These are phyloP conservation scores for Pseudozyma sp. DNA, from an alignment of 1,284 basidiomycete genomes.

Conservation along the genomic window DNA sequence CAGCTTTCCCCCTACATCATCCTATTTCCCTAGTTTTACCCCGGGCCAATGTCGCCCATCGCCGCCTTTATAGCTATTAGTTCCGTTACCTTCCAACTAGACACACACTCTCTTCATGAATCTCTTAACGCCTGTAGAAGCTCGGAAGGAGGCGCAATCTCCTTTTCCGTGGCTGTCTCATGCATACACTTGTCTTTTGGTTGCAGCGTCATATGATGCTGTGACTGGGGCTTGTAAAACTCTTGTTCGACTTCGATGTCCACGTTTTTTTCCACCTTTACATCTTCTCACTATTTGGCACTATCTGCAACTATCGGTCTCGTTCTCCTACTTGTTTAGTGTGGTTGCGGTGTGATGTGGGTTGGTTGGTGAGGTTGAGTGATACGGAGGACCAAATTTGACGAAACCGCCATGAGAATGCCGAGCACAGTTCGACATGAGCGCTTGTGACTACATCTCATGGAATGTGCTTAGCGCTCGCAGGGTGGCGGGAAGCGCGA, in stretches of 20 bases:
- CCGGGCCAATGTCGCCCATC: slow-evolving; percentile 9
- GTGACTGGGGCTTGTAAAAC: background rate
- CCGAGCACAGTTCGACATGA: no score
- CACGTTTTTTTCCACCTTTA: background rate
- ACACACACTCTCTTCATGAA: slow-evolving; percentile 39
- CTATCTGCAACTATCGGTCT: slow-evolving; percentile 10
- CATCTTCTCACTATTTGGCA: slow-evolving; percentile 4
- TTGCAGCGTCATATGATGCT: no score
- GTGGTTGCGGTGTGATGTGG: background rate
- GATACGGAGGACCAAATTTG: no score
- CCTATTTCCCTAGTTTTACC: slow-evolving; percentile 11
- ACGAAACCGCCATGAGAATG: no score
- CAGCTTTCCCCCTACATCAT: background rate
- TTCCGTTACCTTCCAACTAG: slow-evolving; percentile 39
- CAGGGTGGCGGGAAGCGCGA: no score
- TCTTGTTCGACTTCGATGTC: slow-evolving; percentile 11
- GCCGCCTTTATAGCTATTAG: slow-evolving; percentile 14
- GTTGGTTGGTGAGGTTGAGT: background rate
- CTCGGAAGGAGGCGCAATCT: slow-evolving; percentile 1
- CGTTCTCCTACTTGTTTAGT: background rate
- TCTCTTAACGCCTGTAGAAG: slow-evolving; percentile 14
- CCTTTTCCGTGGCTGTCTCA: slow-evolving; percentile 6
- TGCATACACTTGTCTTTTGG: background rate
- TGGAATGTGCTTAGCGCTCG: no score
- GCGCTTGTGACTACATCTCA: no score